A percentile compares a stretch with the other conserved stretches of the same genome.
Evolutionary conservation across 352 stramenopile species (phyloP).

Genomic region (Blastocystis sp.): DNA sequence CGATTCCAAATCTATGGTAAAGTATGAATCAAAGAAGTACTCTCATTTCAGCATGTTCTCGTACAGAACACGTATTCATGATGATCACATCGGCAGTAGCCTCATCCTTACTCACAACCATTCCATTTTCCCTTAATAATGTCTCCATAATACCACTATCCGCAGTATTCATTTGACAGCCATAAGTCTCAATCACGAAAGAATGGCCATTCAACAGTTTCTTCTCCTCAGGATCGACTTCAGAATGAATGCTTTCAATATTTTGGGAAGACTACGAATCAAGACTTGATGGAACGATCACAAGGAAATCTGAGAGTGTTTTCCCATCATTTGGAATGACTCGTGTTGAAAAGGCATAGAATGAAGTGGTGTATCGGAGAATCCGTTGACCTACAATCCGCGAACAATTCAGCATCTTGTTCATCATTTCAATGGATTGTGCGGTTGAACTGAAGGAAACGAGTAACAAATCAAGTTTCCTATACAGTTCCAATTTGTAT

Average conservation of each 20-base stretch:
- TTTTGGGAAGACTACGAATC: not conserved
- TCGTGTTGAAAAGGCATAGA: slow-evolving; percentile 1
- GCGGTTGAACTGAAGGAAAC: not conserved
- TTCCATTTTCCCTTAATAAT: slow-evolving; percentile 76
- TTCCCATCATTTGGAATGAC: slow-evolving; percentile 20
- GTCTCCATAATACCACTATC: slow-evolving; percentile 93
- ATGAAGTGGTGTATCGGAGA: not conserved
- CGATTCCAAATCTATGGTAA: slow-evolving; percentile 74
- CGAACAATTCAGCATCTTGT: not conserved
- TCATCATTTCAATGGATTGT: not conserved
- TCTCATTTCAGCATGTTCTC: slow-evolving; percentile 91
- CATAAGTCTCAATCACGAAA: slow-evolving; percentile 84
- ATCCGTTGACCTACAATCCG: not conserved
- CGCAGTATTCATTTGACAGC: slow-evolving; percentile 98
- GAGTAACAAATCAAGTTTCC: not conserved
- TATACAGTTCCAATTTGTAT: not conserved
- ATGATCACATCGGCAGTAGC: slow-evolving; percentile 85
- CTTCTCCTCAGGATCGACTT: not conserved
- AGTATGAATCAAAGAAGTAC: not conserved
- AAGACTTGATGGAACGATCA: not conserved
- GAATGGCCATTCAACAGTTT: slow-evolving; percentile 13
- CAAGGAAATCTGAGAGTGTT: slow-evolving; percentile 21
- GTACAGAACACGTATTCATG: slow-evolving; percentile 96
- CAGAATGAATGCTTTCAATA: not conserved
- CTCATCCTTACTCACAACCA: slow-evolving; percentile 68